Evolutionary conservation across 129 eudicot genomes (phyloP).

Genomic region (Centaurea solstitialis): DNA sequence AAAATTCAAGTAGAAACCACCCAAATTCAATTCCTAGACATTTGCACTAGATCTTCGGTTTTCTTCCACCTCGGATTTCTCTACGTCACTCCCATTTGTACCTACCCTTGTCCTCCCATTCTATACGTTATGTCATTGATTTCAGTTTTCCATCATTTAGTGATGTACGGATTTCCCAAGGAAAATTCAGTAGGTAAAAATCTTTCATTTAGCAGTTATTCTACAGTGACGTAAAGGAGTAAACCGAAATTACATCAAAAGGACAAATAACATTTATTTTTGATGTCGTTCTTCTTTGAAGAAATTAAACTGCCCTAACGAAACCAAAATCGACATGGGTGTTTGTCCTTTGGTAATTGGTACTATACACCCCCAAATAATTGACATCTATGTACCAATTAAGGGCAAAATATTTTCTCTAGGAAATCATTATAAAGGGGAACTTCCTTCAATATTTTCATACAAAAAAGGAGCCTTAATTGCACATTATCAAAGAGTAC

Average conservation of each 20-base stretch:
- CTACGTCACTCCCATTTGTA: no score
- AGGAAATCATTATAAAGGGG: conserved; percentile 17
- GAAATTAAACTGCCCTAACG: conserved; percentile 15
- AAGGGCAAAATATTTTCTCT: conserved; percentile 4
- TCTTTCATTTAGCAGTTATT: no score
- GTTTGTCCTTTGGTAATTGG: conserved; percentile 17
- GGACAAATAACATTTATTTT: conserved; percentile 5
- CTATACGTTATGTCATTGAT: no score
- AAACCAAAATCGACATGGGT: conserved; percentile 12
- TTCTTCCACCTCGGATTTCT: no score
- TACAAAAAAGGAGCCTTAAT: no score
- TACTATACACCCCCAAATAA: conserved; percentile 13
- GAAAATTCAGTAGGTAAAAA: no score
- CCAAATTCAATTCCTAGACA: no score
- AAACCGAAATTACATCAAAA: background rate
- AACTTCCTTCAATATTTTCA: conserved; percentile 21
- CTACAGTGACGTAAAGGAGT: background rate
- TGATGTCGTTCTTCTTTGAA: conserved; percentile 15
- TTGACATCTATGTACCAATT: conserved; percentile 4
- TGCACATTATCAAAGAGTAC: background rate
- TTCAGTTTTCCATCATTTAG: no score
- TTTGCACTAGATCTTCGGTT: no score
- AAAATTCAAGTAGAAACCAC: no score
- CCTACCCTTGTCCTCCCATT: no score
- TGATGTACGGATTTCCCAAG: no score